These are phyloP conservation scores for Boletus sp. DNA, from an alignment of 1,284 basidiomycete species.

Conservation along the genomic window DNA sequence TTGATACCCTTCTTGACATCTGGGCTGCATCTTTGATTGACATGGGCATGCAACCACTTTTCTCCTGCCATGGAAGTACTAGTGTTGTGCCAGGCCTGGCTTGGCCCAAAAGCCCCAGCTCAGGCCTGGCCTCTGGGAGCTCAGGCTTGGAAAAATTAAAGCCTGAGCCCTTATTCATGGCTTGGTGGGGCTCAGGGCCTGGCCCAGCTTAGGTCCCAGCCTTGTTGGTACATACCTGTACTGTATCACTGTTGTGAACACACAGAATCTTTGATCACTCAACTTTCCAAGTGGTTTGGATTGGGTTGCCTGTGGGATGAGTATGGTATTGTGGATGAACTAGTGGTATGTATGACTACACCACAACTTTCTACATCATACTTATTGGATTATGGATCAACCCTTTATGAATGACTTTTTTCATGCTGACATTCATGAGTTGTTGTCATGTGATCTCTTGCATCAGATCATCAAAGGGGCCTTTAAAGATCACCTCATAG, in stretches of 20 bases:
- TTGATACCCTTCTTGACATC: neutral
- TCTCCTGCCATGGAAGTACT: neutral
- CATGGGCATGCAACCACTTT: neutral
- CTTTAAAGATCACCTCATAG: conserved; percentile 1
- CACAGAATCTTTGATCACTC: neutral
- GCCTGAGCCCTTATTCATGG: neutral
- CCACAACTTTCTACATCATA: neutral
- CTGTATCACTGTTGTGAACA: neutral
- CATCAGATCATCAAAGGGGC: conserved; percentile 5
- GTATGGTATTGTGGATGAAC: conserved; percentile 1
- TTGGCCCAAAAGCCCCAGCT: neutral
- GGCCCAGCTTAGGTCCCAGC: too few relatives aligned
- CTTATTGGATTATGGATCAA: too few relatives aligned
- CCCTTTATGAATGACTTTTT: conserved; percentile 1
- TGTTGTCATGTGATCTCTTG: neutral
- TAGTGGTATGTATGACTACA: conserved; percentile 2
- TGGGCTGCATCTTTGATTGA: neutral
- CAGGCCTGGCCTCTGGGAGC: neutral
- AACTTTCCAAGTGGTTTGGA: neutral
- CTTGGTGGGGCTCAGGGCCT: too few relatives aligned
- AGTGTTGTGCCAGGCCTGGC: neutral
- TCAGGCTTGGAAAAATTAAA: neutral
- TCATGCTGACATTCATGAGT: neutral
- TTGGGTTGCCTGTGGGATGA: neutral
- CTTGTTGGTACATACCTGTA: neutral